Evolutionary conservation across 768 basidiomycete genomes (phyloP).

Genomic region (Botryobasidium botryosum): DNA sequence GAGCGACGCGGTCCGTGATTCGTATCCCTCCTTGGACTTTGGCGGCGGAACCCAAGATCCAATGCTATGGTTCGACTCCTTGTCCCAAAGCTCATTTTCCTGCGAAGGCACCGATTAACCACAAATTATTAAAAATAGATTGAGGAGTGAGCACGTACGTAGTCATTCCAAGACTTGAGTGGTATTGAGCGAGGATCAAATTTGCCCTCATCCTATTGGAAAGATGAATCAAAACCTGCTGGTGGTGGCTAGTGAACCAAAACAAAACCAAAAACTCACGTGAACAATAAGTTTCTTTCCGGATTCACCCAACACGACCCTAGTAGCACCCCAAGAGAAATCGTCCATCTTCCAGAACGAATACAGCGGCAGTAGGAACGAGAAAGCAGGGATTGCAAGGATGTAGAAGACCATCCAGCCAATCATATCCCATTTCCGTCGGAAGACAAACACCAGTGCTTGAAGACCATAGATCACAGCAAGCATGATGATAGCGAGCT

Average conservation of each 20-base stretch:
- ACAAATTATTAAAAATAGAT: neutral
- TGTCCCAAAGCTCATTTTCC: slow-evolving; percentile 96
- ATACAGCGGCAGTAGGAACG: slow-evolving; percentile 82
- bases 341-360: slow-evolving; percentile 99
- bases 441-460: slow-evolving; percentile 76
- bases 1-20: slow-evolving; percentile 60
- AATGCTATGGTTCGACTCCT: slow-evolving; percentile 89
- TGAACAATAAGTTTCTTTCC: slow-evolving; percentile 95
- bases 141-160: slow-evolving; percentile 42
- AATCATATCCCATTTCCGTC: slow-evolving; percentile 97
- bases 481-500: slow-evolving; percentile 79
- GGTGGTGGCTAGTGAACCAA: no score
- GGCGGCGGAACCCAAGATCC: slow-evolving; percentile 80
- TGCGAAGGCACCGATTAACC: slow-evolving; percentile 17
- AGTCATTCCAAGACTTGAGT: slow-evolving; percentile 92
- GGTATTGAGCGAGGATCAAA: slow-evolving; percentile 90
- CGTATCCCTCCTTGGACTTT: slow-evolving; percentile 46
- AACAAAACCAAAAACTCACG: slow-evolving; percentile 30
- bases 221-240: neutral
- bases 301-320: slow-evolving; percentile 81
- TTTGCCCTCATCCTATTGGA: slow-evolving; percentile 78
- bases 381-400: slow-evolving; percentile 82
- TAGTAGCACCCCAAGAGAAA: slow-evolving; percentile 90
- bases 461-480: slow-evolving; percentile 90
- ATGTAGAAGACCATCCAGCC: slow-evolving; percentile 97